phyloP scores from a whole-genome alignment of 2,329 filamentous ascomycete genomes.

The Trichoderma lentiforme region DNA sequence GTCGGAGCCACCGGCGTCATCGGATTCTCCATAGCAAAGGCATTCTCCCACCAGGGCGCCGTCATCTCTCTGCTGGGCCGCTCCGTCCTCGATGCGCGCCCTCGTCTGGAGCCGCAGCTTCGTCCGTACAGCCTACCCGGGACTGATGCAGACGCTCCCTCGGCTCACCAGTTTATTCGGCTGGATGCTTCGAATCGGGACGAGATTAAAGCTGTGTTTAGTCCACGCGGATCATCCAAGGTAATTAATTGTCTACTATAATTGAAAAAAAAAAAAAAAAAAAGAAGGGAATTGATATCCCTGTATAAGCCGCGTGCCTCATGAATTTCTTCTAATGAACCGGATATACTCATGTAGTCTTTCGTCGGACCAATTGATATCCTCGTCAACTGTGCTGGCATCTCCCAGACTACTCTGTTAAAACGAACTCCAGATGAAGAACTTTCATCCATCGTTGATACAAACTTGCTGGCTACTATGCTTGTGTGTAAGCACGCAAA shows the following conservation, averaged over 20 bases:
- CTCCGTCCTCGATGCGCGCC: constrained; percentile 44
- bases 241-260: constrained; percentile 15
- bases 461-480: constrained; percentile 68
- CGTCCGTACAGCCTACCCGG: constrained; percentile 24
- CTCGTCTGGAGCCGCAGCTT: constrained; percentile 36
- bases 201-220: constrained; percentile 33
- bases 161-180: constrained; percentile 33
- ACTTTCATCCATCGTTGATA: constrained; percentile 59
- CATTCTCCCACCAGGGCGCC: constrained; percentile 63
- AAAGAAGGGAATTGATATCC: neutral
- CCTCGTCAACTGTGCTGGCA: constrained; percentile 77
- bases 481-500: constrained; percentile 53
- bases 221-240: constrained; percentile 16
- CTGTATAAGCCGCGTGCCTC: neutral
- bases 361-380: constrained; percentile 46
- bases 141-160: constrained; percentile 20
- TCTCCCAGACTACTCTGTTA: constrained; percentile 65
- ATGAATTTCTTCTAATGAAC: neutral
- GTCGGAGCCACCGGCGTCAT: constrained; percentile 71
- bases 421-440: constrained; percentile 47
- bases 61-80: constrained; percentile 60
- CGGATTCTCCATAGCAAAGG: constrained; percentile 62
- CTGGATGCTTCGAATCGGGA: constrained; percentile 32
- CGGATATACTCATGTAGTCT: neutral
- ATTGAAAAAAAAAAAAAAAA: neutral